These are phyloP conservation scores for Leccinum boreale DNA, from an alignment of 768 basidiomycete species.

Conservation along the genomic window DNA sequence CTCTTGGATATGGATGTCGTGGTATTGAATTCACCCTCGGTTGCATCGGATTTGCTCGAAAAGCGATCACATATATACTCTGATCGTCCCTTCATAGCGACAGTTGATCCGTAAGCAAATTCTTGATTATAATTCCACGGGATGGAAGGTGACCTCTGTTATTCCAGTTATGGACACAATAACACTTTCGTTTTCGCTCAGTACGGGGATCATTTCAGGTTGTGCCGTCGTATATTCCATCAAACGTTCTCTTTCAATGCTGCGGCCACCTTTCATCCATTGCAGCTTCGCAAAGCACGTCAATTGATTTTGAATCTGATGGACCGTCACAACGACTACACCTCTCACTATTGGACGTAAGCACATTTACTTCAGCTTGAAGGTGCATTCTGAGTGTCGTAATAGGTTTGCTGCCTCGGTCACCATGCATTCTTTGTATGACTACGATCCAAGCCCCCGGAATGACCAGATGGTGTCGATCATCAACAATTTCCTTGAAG, in stretches of 20 bases:
- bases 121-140: background rate
- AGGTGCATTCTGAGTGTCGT: background rate
- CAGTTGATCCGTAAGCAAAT: conserved; percentile 14
- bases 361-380: background rate
- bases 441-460: conserved; percentile 16
- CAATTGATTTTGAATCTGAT: conserved; percentile 7
- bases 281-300: conserved; percentile 7
- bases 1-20: conserved; percentile 45
- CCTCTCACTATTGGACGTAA: conserved; percentile 11
- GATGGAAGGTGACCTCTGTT: background rate
- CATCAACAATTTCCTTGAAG: conserved; percentile 7
- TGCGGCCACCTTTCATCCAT: conserved; percentile 2
- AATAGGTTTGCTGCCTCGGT: conserved; percentile 34
- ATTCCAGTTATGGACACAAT: conserved; percentile 17
- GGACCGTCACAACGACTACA: conserved; percentile 2
- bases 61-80: conserved; percentile 47
- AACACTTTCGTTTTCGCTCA: conserved; percentile 5
- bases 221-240: conserved; percentile 17
- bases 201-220: conserved; percentile 12
- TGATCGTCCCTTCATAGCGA: conserved; percentile 40
- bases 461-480: conserved; percentile 16
- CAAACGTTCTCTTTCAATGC: conserved; percentile 8
- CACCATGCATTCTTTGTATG: conserved; percentile 16
- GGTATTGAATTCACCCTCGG: conserved; percentile 43
- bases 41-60: conserved; percentile 45